Conservation (phyloP, 2,329 filamentous ascomycete genomes). For the Pyrenophora teres region DNA sequence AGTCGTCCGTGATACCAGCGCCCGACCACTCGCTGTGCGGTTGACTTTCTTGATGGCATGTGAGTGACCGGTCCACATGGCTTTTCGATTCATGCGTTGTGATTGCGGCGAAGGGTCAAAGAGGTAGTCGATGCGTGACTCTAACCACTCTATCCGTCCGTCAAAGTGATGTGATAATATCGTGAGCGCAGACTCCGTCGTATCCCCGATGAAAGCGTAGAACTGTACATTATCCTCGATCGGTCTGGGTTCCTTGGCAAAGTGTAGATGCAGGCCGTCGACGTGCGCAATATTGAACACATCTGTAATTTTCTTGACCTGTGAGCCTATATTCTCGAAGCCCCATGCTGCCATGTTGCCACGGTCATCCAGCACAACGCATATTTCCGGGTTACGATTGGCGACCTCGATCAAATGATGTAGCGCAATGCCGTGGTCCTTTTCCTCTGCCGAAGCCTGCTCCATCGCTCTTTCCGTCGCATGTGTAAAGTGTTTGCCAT, state of each 20-base stretch:
- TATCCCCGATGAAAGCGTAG: slow-evolving; percentile 70
- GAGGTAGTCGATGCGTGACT: slow-evolving; percentile 76
- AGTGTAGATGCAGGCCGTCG: slow-evolving; percentile 58
- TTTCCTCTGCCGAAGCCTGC: slow-evolving; percentile 60
- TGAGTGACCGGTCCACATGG: slow-evolving; percentile 84
- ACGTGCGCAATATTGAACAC: slow-evolving; percentile 88
- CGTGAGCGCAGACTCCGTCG: slow-evolving; percentile 66
- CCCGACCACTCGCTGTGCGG: slow-evolving; percentile 78
- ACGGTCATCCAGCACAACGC: slow-evolving; percentile 79
- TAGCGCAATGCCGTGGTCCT: slow-evolving; percentile 70
- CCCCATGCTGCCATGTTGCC: slow-evolving; percentile 93
- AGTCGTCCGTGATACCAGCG: slow-evolving; percentile 79
- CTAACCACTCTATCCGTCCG: slow-evolving; percentile 80
- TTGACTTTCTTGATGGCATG: slow-evolving; percentile 82
- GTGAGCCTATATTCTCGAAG: slow-evolving; percentile 81
- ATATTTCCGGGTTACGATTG: slow-evolving; percentile 84
- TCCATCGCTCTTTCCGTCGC: slow-evolving; percentile 79
- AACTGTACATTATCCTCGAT: slow-evolving; percentile 68
- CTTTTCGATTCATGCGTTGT: slow-evolving; percentile 64
- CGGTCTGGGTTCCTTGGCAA: slow-evolving; percentile 38
- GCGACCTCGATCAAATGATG: slow-evolving; percentile 86
- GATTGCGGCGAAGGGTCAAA: slow-evolving; percentile 71
- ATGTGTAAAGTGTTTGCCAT: slow-evolving; percentile 76
- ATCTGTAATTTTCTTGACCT: slow-evolving; percentile 65
- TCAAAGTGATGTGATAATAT: slow-evolving; percentile 84